Base-by-base conservation (phyloP, 805 yeast species). In the Wickerhamiella spandovensis region DNA sequence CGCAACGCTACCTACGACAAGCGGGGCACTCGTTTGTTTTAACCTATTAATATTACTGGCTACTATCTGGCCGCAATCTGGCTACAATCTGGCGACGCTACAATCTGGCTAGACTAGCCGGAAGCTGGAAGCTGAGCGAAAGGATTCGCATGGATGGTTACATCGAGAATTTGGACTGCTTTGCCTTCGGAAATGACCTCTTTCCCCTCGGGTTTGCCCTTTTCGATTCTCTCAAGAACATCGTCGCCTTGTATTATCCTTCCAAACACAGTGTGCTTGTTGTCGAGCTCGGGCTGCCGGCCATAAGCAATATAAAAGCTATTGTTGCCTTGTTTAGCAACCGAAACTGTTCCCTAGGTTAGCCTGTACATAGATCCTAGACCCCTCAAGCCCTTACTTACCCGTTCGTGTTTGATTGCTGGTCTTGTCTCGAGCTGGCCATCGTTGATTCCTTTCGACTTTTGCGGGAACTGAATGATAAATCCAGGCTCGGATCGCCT, bases 271-370 rank as follows among this genome's bases (percentile, higher is more conserved):
- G 38, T 32, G 21, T n/a, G 59, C 66, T 49, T 50, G 62, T 68
- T 15, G 74, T 72, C 64, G 73, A 75, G 58, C 73, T 74, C 64
- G 73, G 79, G 32, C 75, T 69, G 6, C 77, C 78, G 60, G 73
- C 74, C 58, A 78, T 73, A 67, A 17, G 32, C 21, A 47, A 47
- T n/a, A 21, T 47, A 47, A 18, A 47, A 47, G n/a, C 46, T 21
- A 42, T 44, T 47, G 18, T 22, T 17, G 41, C 43, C 46, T 22
- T 35, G 46, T 21, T 73, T 75, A 54, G 78, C 78, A 78, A 75
- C 74, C 37, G 76, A 72, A 54, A 75, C 51, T 1, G 58, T 50
- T 10, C 66, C 66, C 68, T 45, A 38, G 39, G 47, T 45, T 45
- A 45, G 47, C 30, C 32, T 45, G 41, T 35, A 22, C 25, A 35